Conservation (phyloP, 805 yeast species). For the Wickerhamomyces silvicola region DNA sequence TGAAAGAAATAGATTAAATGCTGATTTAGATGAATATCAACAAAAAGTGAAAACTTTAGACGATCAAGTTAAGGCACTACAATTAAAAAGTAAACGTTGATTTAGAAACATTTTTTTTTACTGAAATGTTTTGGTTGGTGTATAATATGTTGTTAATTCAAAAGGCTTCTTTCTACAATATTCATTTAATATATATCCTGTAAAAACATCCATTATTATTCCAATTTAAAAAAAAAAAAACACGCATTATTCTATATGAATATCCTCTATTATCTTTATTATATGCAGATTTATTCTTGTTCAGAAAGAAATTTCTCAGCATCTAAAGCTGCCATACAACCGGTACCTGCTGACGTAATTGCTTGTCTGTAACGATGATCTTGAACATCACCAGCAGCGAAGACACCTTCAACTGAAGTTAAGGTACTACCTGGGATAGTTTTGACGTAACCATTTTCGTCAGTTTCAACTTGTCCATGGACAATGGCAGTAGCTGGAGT, state of each 20-base stretch:
- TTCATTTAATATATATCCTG: neutral
- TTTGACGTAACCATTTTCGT: slow-evolving; percentile 81
- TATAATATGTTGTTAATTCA: no score
- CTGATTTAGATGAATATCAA: slow-evolving; percentile 88
- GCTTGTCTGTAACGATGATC: slow-evolving; percentile 98
- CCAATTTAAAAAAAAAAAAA: neutral
- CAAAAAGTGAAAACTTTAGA: slow-evolving; percentile 65
- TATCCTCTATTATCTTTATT: slow-evolving; percentile 1
- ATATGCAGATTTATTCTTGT: slow-evolving; percentile 25
- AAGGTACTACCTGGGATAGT: slow-evolving; percentile 86
- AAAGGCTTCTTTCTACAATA: no score
- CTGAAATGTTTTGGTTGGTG: no score
- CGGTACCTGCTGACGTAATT: slow-evolving; percentile 98
- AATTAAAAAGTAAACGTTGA: slow-evolving; percentile 41
- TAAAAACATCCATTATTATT: neutral
- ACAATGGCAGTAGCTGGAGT: slow-evolving; percentile 88
- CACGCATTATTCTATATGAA: neutral
- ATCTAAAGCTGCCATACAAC: slow-evolving; percentile 98
- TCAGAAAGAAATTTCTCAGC: slow-evolving; percentile 81
- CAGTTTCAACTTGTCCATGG: slow-evolving; percentile 66
- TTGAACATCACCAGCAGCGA: slow-evolving; percentile 99
- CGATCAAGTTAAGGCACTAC: slow-evolving; percentile 63
- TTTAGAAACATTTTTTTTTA: no score
- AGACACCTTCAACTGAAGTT: slow-evolving; percentile 86
- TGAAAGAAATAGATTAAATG: slow-evolving; percentile 89